Evolutionary conservation across 768 basidiomycete species (phyloP).

Genomic region (Termitomyces sp.): DNA sequence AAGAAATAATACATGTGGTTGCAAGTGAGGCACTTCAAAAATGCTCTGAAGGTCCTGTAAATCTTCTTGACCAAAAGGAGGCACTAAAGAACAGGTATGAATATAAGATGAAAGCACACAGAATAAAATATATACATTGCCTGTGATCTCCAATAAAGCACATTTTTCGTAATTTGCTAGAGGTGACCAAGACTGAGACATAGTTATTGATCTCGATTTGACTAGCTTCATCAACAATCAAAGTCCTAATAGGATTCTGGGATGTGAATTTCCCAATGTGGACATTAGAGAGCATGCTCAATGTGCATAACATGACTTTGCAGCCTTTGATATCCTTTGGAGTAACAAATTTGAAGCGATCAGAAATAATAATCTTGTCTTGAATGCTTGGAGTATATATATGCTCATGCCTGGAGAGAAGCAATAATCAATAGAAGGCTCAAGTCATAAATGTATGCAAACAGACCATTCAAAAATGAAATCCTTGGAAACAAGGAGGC

Average conservation of each 20-base stretch:
- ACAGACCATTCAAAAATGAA: slow-evolving; percentile 67
- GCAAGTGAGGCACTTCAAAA: slow-evolving; percentile 72
- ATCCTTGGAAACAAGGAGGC: slow-evolving; percentile 65
- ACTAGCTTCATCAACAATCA: slow-evolving; percentile 66
- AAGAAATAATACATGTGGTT: slow-evolving; percentile 49
- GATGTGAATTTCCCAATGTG: slow-evolving; percentile 31
- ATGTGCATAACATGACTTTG: slow-evolving; percentile 70
- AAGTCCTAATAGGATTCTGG: slow-evolving; percentile 42
- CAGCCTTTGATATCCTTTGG: slow-evolving; percentile 32
- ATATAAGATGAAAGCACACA: slow-evolving; percentile 15
- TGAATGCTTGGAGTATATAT: slow-evolving; percentile 50
- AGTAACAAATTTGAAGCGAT: slow-evolving; percentile 28
- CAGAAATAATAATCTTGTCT: slow-evolving; percentile 52
- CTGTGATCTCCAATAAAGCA: slow-evolving; percentile 69
- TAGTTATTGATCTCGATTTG: slow-evolving; percentile 63
- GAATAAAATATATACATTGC: slow-evolving; percentile 46
- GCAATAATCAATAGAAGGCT: slow-evolving; percentile 1
- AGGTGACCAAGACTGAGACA: slow-evolving; percentile 37
- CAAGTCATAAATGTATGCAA: slow-evolving; percentile 1
- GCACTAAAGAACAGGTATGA: slow-evolving; percentile 46
- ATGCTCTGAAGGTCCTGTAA: slow-evolving; percentile 65
- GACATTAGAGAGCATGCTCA: slow-evolving; percentile 66
- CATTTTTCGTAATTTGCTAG: slow-evolving; percentile 43
- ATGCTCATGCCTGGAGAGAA: slow-evolving; percentile 72
- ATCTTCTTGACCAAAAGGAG: slow-evolving; percentile 77